Base-by-base conservation (phyloP, 1,284 basidiomycete species). In the Rhodotorula sp. region DNA sequence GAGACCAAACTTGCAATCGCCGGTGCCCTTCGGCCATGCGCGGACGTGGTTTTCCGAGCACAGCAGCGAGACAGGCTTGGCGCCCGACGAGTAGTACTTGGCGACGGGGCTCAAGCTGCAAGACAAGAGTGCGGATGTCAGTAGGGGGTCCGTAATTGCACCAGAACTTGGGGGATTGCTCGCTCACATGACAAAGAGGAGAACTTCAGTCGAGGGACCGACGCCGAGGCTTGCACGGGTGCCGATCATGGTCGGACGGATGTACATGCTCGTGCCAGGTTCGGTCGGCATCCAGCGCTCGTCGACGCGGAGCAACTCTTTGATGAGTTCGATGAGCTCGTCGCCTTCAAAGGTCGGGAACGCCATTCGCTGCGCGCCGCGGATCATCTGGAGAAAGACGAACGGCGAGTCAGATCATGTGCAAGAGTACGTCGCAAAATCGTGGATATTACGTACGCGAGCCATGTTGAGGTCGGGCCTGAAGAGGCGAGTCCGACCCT, bases 401-500 rank as follows among this genome's bases (percentile, higher is more conserved):
- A 16, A 5, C 14, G 58, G 28, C 5, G 43, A 12, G 58, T 60
- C 23, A 45, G 58, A 4, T 47, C 0, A 12, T 16, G 3, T 21
- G 7, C n/a, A n/a, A 14, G 18, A 43, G 28, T 28, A 28, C 28
- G 28, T n/a, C 28, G 28, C 23, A 26, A n/a, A 3, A n/a, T 14
- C 3, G 34, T 23, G 28, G 12, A 21, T 7, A 15, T 16, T 16
- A 60, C 58, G 28, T 6, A 60, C 58, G 21, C 92, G 86, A 45
- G 85, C 85, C 95, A 99, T 98, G 84, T 99, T 99, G 90, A 73
- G 47, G 80, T 99, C 93, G 1, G 97, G 97, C 64, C 97, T 85
- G 86, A 99, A 99, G 72, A 99, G 83, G 19, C 92, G 88, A 19
- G 97, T 87, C 63, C 86, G 87, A 31, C 91, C 94, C 60, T 89